Percentiles rank a stretch among this genome's conserved stretches.
Evolutionary conservation across 2,329 filamentous ascomycete species (phyloP).

Genomic region (Ascochyta clinopodiicola): DNA sequence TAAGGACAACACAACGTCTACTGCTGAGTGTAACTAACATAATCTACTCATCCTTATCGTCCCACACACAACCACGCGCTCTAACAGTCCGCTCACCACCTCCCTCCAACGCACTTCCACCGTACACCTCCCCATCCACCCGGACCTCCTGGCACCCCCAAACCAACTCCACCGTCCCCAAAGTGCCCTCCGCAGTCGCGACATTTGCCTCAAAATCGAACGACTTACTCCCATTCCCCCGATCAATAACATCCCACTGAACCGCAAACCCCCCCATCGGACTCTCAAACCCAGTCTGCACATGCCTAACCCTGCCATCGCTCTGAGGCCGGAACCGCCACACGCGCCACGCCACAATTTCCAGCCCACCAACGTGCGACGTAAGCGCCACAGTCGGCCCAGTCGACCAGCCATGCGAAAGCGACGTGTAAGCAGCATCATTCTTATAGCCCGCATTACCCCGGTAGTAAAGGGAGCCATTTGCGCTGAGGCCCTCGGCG

Average conservation of each 20-base stretch:
- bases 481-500: slow-evolving; percentile 47
- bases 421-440: slow-evolving; percentile 44
- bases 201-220: background rate
- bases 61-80: background rate
- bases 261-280: slow-evolving; percentile 21
- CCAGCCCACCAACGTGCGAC: slow-evolving; percentile 19
- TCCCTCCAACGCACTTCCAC: background rate
- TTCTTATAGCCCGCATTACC: slow-evolving; percentile 39
- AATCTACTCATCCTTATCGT: too few relatives aligned
- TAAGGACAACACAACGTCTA: too few relatives aligned
- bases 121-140: slow-evolving; percentile 2
- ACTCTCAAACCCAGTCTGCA: slow-evolving; percentile 26
- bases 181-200: background rate
- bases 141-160: background rate
- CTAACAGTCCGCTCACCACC: background rate
- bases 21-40: too few relatives aligned
- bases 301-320: slow-evolving; percentile 19
- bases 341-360: slow-evolving; percentile 16
- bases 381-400: slow-evolving; percentile 29
- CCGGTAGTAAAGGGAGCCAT: slow-evolving; percentile 48
- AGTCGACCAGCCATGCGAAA: slow-evolving; percentile 47
- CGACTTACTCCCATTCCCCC: background rate
- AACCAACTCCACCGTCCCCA: background rate
- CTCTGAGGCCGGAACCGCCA: slow-evolving; percentile 37
- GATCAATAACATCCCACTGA: background rate